Evolutionary conservation across 805 yeast species (phyloP), one percentile per base, ranked within the genome.

Genomic region (Candida hispaniensis): DNA sequence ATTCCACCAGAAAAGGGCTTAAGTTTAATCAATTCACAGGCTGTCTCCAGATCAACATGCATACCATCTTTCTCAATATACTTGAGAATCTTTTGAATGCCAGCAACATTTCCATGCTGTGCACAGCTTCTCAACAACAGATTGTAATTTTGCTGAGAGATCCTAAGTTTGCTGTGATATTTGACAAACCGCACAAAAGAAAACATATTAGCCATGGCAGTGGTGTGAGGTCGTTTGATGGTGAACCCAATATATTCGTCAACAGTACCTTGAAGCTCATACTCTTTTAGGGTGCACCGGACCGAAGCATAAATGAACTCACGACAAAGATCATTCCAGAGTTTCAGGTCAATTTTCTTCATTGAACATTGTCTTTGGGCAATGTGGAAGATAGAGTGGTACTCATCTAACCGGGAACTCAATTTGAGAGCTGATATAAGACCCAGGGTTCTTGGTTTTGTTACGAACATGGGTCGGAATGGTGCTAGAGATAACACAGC

Each of bases 161-260:
- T 18, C 18, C 28, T 14, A 17, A 32, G 17, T n/a, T n/a, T n/a
- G n/a, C n/a, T n/a, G n/a, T n/a, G n/a, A n/a, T n/a, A n/a, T n/a
- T n/a, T n/a, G n/a, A n/a, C n/a, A 6, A 17, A 6, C 14, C 36
- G 27, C 3, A 23, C 23, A 9, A 32, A n/a, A 3, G 22, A 11
- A 10, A 32, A 18, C 36, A 32, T 32, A 28, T 32, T 23, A 6
- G 28, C 36, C 36, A 32, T 32, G 6, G 36, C 36, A 17, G 16
- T 21, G 13, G 23, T 27, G 18, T 17, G 16, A 12, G 36, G 36
- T 10, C 28, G 22, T 7, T n/a, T 32, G 13, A 23, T 18, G 13
- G 23, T 23, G 18, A 23, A 11, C 9, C 17, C 23, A 16, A 32
- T 22, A 3, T 32, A 27, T 6, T 32, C 23, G 20, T 30, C 26